These are phyloP conservation scores for Naematelia encephala DNA, from an alignment of 768 basidiomycete species.

Conservation along the genomic window DNA sequence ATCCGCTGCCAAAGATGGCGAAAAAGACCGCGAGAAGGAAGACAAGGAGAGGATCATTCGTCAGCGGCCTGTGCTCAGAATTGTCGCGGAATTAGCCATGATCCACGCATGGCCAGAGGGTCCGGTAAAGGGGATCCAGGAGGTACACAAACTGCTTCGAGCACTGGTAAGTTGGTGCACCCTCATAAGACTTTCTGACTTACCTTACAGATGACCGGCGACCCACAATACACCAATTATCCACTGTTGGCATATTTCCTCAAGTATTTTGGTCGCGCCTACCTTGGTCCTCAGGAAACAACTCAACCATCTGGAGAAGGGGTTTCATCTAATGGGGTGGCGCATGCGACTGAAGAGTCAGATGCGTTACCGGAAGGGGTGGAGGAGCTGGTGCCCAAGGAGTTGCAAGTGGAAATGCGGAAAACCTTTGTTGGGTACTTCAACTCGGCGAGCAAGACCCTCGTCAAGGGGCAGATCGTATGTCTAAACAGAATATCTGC, in stretches of 20 bases:
- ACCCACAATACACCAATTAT: constrained; percentile 78
- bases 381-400: constrained; percentile 77
- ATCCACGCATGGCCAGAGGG: constrained; percentile 76
- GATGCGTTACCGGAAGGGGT: constrained; percentile 44
- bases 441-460: constrained; percentile 83
- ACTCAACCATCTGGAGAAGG: background rate
- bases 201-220: constrained; percentile 69
- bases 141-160: constrained; percentile 78
- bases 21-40: constrained; percentile 84
- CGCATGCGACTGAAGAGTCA: background rate
- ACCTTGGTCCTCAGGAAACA: constrained; percentile 60
- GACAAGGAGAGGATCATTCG: constrained; percentile 71
- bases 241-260: constrained; percentile 88
- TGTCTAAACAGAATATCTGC: constrained; percentile 23
- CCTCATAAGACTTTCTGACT: constrained; percentile 9
- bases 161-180: constrained; percentile 67
- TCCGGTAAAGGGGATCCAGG: constrained; percentile 62
- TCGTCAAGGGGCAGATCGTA: constrained; percentile 87
- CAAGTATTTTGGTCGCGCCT: constrained; percentile 85
- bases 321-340: background rate
- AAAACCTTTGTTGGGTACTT: constrained; percentile 93
- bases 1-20: constrained; percentile 54
- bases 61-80: constrained; percentile 79
- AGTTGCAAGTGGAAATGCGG: constrained; percentile 81
- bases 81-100: constrained; percentile 84